Base-by-base conservation (phyloP, 305 asterid species). In the Fraxinus floribunda region DNA sequence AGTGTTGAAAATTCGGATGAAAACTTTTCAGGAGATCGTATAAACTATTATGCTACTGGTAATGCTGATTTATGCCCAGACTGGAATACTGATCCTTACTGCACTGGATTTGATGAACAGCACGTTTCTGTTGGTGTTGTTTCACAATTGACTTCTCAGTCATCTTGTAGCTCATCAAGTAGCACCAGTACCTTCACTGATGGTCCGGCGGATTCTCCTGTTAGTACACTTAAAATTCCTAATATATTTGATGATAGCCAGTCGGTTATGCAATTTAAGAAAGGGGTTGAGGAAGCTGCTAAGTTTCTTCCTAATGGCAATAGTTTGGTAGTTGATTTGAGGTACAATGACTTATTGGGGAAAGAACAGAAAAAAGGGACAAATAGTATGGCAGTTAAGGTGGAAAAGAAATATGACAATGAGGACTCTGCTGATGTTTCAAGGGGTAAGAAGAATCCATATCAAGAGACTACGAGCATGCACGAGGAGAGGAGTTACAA, bases 271-370 rank as follows among this genome's bases (percentile, higher is more conserved):
- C 98, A 93, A 78, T 94, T 93, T 57, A 88, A 89, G 83, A 93
- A 85, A 81, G 97, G 97, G 24, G 86, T 86, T 0, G 94, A 92
- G 90, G 97, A 94, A 88, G 98, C 95, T 36, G 88, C 83, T 85
- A 92, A 88, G 78, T 93, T 92, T 86, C 94, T 94, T 83, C 93
- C 94, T 24, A 79, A 79, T 7, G 86, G 87, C 52, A 83, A 80
- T 83, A 82, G 85, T 82, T 90, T 89, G 81, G 39, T 88, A 24
- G 83, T 86, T 74, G 87, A 84, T 88, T 82, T 82, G 52, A 78
- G 80, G 68, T 57, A 73, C 60, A 82, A 76, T 71, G 79, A 86
- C 32, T 80, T 83, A 55, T 38, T 80, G 72, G 80, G 79, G 55
- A 84, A 85, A 82, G 89, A 79, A 79, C 80, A 46, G 46, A 68